Percentiles rank a stretch among this genome's conserved stretches.
These are phyloP conservation scores for Prunus davidiana DNA, from an alignment of 306 rosid species.

Conservation along the genomic window DNA sequence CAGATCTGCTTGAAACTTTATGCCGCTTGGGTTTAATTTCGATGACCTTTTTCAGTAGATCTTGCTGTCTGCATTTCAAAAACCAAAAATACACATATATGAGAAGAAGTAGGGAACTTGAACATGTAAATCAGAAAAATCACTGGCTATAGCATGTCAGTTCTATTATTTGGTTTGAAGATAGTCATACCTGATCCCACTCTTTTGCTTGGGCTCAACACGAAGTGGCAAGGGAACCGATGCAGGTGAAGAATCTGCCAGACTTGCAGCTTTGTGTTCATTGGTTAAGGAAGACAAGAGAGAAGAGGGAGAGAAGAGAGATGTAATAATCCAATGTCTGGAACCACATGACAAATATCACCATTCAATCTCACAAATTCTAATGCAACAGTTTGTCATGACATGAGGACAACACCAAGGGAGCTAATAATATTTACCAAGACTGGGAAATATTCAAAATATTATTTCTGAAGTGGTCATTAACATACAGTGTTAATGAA, in stretches of 20 bases:
- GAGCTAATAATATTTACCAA: not conserved
- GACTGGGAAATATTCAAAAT: not conserved
- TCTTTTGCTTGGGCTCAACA: constrained; percentile 93
- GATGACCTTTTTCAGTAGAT: constrained; percentile 74
- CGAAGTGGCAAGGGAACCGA: constrained; percentile 75
- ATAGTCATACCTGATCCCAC: constrained; percentile 77
- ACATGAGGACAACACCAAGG: not conserved
- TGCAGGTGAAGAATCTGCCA: constrained; percentile 90
- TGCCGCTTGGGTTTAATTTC: constrained; percentile 90
- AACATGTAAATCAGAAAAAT: not conserved
- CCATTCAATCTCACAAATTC: not conserved
- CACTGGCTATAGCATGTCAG: not conserved
- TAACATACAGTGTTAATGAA: not conserved
- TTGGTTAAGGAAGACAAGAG: constrained; percentile 51
- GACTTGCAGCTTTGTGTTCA: constrained; percentile 77
- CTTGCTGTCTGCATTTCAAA: constrained; percentile 70
- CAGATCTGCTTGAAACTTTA: constrained; percentile 41
- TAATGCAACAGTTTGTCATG: not conserved
- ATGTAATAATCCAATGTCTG: not conserved
- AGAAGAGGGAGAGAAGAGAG: not conserved
- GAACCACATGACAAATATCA: too few species aligned
- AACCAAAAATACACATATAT: not conserved
- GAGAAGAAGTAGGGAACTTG: not conserved
- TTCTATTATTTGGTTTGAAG: not conserved
- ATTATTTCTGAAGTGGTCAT: not conserved